Base-by-base conservation (phyloP, 2,329 filamentous ascomycete species). In the Thelonectria olida region DNA sequence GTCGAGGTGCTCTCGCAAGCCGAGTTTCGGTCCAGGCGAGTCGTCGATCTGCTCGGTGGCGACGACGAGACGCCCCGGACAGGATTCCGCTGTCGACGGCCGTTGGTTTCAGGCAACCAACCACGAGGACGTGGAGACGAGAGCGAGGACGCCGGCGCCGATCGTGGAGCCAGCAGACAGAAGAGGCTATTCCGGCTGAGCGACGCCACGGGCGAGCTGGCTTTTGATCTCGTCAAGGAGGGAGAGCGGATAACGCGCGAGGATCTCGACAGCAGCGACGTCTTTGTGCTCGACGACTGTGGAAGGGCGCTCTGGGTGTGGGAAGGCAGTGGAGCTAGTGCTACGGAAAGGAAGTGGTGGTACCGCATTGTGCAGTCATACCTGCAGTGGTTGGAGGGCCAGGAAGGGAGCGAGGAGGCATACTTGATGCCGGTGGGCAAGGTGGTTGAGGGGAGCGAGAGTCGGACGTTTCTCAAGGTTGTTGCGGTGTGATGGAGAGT, bases 1-100 rank as follows among this genome's bases (percentile, higher is more conserved):
- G 86, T 90, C 23, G 88, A 91, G 72, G 88, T 91, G 8, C 72
- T 91, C 6, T 81, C 87, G 1, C 88, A 90, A 71, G 75, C 80
- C 0, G 89, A 91, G 63, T 82, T 82, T 20, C 79, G 85, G 15
- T 83, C 85, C 1, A 78, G 78, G 23, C 73, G 85, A 13, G 74
- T 91, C 2, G 79, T 89, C n/a, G 81, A 83, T 47, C 76, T 89
- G 60, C 81, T 88, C 1, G 85, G 82, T 9, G 85, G 82, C 15
- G 74, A 78, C 27, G 78, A 80, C 12, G 75, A 77, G 10, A 76
- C 79, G 44, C 64, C 78, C 36, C 72, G 73, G 7, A 70, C 72
- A 2, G 74, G 72, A 7, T 83, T 86, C 68, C 75, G 75, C 53
- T 72, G 78, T 17, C 64, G 76, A 7, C 76, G 81, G 15, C 84